Evolutionary conservation across 768 basidiomycete genomes (phyloP), one percentile per base, ranked within the genome.

Genomic region (Collybia sordida): DNA sequence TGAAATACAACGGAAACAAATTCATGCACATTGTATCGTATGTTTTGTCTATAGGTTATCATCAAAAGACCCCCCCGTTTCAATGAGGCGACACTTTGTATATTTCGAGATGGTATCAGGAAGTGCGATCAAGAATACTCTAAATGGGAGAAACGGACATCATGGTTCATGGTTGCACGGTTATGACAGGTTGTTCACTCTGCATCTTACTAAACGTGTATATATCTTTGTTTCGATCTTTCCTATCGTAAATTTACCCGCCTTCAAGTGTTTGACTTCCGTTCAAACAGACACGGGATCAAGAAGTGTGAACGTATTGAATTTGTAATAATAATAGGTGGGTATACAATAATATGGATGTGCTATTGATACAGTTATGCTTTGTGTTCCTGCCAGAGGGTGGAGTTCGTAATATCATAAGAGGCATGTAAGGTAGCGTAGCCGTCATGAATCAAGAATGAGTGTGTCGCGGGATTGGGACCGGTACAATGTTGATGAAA

Each of bases 1-100:
- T 95, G 77, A 95, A 92, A 71, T 84, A 86, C 54, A 89, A 81
- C 22, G 90, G 91, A 17, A 83, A 76, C 17, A 89, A 95, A 52
- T 90, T 96, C 61, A 94, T 93, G 0, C 95, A 96, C 57, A 86
- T 91, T 0, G 68, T 95, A 21, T 91, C 91, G 12, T 95, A 95
- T 55, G 93, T 94, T 61, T 95, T 93, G 93, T 88, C 85, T 17
- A 92, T 92, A 64, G 90, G 93, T 5, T 87, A 92, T 65, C 81
- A 83, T 7, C 93, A 91, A 12, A 90, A 86, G 78, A 86, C 86
- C 8, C 72, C 75, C 7, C 72, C 72, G 77, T 53, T 80, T 84
- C 9, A 90, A 90, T 71, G 90, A 92, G 66, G 65, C 92, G 55
- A 85, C 88, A 81, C 61, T 92, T 56, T 89, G 90, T 60, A 82